Base-by-base conservation (phyloP, 352 stramenopile genomes). In the Globisporangium cederbergense region DNA sequence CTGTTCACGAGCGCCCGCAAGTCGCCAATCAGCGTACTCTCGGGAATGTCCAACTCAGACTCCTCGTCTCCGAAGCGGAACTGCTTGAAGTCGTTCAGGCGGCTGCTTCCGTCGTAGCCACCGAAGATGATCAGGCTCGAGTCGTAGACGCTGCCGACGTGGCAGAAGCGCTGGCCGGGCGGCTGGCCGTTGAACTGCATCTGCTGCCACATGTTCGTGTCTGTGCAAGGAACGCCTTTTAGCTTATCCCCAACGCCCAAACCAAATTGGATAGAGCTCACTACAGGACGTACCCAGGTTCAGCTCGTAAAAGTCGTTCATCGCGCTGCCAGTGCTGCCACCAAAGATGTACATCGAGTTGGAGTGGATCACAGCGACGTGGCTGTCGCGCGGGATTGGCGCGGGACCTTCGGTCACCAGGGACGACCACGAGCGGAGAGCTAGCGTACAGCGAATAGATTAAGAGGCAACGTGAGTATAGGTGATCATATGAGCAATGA, bases 221-320 rank as follows among this genome's bases (percentile, higher is more conserved):
- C 84, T 83, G 62, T 40, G 11, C 16, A 54, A 53, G 45, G 16
- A 25, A 64, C 3, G 51, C 32, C 52, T 54, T 5, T 13, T 40
- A 20, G 25, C n/a, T 43, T 16, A 45, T 28, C 18, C 6, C 42
- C 38, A 38, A 5, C 43, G 8, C n/a, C 20, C 47, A 45, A 46
- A 18, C 10, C 9, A 32, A 11, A 32, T 7, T 20, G 46, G 9
- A 47, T 18, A 13, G 53, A 57, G 25, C 16, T 42, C 28, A 42
- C 3, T 28, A 57, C 1, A 42, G 16, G 2, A 18, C 70, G 50
- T 66, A 91, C 85, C 79, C 42, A 96, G 67, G 47, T 84, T 91
- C 3, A 99, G 81, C 64, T 99, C 96, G 68, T 98, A 92, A 59
- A 99, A 98, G 75, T 99, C 97, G 73, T 98, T 99, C 88, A 99